Evolutionary conservation across 306 rosid genomes (phyloP), one percentile per base, ranked within the genome.

Genomic region (Medicago lupulina): DNA sequence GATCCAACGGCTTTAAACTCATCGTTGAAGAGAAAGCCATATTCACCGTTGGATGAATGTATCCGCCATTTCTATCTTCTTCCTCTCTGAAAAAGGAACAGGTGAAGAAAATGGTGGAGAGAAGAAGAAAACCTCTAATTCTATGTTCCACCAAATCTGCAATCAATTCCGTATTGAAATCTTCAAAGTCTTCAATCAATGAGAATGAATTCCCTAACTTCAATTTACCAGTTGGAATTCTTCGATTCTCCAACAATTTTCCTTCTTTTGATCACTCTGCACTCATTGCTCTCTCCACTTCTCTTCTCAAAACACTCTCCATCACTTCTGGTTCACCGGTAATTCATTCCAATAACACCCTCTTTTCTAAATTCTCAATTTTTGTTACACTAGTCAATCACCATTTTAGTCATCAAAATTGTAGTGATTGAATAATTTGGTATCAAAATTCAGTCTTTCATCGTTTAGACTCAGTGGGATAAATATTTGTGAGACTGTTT

Each of bases 71-170:
- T 53, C 28, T 53, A 18, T 9, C 62, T 1, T 19, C 61, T 54
- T 17, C 1, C 31, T 28, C 31, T 28, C 4, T 28, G 31, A 66
- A 31, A 64, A 17, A 10, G 70, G 6, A 38, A 64, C 70, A 17
- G 18, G 50, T 64, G 16, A 64, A 40, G 74, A 70, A 85, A 76
- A 94, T 92, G 98, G 92, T 86, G 85, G 93, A 80, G 73, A 89
- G 90, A 75, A 84, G 98, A 76, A 89, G 98, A 78, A 89, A 91
- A 74, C 97, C 97, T 25, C 84, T 92, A 82, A 60, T 95, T 3
- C 92, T 95, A 19, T 79, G 85, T 77, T 92, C 96, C 44, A 90
- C 98, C 38, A 92, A 84, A 54, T 49, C 73, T 43, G 74, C 85
- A 47, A 5, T 95, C 78, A 81, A 75, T 69, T 92, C 96, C 66